Evolutionary conservation across 208 protist genomes (phyloP), one percentile per base, ranked within the genome.

Genomic region (Leishmania tarentolae): DNA sequence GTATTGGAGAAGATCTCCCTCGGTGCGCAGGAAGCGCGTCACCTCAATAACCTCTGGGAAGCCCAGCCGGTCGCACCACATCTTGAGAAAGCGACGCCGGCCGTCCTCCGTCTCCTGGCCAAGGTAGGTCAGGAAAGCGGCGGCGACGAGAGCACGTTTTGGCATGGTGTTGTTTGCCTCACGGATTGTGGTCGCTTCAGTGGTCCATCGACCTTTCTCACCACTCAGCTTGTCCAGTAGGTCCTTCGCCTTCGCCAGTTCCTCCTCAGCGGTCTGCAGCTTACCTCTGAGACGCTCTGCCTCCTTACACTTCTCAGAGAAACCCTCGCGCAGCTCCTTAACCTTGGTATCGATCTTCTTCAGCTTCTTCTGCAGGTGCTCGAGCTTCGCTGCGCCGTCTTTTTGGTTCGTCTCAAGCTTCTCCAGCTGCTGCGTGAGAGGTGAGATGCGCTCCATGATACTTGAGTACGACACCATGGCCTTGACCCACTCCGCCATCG

Each of bases 401-500:
- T 88, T 87, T 69, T 97, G 89, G 77, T 96, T 93, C 70, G 70
- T 66, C 84, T 97, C 93, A 17, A 98, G 88, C 78, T 95, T 80
- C 57, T 96, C 86, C n/a, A 98, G 82, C 87, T 98, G 92, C 21
- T 81, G 61, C 35, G 92, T 95, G 21, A 99, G 90, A 17, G 97
- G 97, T 21, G 89, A 87, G 66, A 98, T 97, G 70, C 93, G 87
- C 71, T 99, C 92, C 78, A 99, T 91, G 65, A 99, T 99, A 47
- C 87, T 90, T 37, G 98, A 91, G 93, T 99, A 99, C 81, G 98
- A 84, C 3, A 99, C 78, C 87, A 98, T 98, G 17, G 99, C 99
- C 83, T 96, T 98, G 28, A 99, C 98, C 99, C 99, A 99, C 78
- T 94, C 91, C 19, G 99, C 99, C 86, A 99, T 95, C 79, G 99